Evolutionary conservation across 345 rosid species (phyloP), one percentile per base, ranked within the genome.

Genomic region (Pugionium cornutum): DNA sequence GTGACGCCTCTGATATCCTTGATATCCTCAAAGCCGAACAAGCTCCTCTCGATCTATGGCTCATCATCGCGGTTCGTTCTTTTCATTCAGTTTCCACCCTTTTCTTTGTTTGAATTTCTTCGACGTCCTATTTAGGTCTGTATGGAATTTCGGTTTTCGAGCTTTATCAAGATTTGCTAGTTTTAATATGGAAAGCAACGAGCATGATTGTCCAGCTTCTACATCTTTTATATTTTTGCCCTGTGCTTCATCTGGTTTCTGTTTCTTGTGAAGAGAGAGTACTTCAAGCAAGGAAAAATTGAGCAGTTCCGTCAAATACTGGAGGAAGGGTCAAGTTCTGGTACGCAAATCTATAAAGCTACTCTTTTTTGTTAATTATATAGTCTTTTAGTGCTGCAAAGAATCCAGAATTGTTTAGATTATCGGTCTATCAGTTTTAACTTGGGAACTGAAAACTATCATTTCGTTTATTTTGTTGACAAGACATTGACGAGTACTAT

Each of bases 1-100:
- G 97, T 9, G 97, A 94, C 48, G 96, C 99, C 59, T 85, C 97
- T 49, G 99, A 94, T 69, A 94, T 94, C 63, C 92, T 94, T 34
- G 99, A 94, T 69, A 90, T 94, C 77, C 99, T 90, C 62, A 94
- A 94, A 78, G 99, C 96, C 69, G 99, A 94, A 72, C 99, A 94
- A 82, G 99, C 99, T 44, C 95, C 97, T 72, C 96, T 88, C 70
- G 87, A 88, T 82, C 91, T 94, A 76, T 94, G 99, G 99, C 96
- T 94, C 69, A 80, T 90, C 64, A 94, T 94, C 61, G 97, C 99
- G 72, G 98, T 92, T 68, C 58, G 82, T 77, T 68, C 53, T 31
- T n/a, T 27, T 59, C 11, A 18, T 18, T 48, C 53, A 8, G 28
- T 49, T 51, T 25, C 6, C 4, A 18, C 18, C 18, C 25, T 61